These are phyloP conservation scores for Suillus spraguei DNA, from an alignment of 768 basidiomycete species.

Conservation along the genomic window DNA sequence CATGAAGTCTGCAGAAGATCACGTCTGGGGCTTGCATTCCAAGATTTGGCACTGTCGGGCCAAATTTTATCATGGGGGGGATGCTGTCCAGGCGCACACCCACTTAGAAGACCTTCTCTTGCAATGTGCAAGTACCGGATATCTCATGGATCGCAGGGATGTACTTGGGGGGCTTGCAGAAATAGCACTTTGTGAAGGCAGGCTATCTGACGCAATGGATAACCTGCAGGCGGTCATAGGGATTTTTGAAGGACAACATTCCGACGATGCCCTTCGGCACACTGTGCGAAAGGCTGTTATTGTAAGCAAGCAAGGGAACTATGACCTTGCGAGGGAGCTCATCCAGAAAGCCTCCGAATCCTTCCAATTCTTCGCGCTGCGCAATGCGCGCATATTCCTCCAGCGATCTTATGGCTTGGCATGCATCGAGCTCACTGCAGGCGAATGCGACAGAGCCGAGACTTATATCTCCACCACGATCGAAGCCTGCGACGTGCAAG, in stretches of 20 bases:
- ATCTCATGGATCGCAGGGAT: fast-evolving
- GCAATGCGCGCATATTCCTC: too few species aligned
- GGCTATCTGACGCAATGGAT: background rate
- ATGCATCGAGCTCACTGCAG: too few species aligned
- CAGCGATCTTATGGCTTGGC: too few species aligned
- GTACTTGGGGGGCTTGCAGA: background rate
- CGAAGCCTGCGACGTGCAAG: background rate
- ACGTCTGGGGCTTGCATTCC: background rate
- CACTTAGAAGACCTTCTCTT: background rate
- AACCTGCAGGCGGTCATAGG: background rate
- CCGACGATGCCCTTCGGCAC: background rate
- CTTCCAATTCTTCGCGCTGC: too few species aligned
- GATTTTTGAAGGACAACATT: background rate
- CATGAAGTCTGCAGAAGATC: background rate
- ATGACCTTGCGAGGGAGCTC: background rate
- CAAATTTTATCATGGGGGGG: background rate
- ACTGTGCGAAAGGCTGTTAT: background rate
- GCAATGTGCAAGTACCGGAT: background rate
- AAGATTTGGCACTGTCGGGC: background rate
- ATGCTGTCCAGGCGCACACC: background rate
- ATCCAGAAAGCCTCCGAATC: too few species aligned
- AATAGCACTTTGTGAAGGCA: background rate
- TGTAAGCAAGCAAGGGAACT: background rate
- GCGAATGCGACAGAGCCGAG: background rate
- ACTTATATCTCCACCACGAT: background rate